Base-by-base conservation (phyloP, 257 asterid species). In the Perilla frutescens region DNA sequence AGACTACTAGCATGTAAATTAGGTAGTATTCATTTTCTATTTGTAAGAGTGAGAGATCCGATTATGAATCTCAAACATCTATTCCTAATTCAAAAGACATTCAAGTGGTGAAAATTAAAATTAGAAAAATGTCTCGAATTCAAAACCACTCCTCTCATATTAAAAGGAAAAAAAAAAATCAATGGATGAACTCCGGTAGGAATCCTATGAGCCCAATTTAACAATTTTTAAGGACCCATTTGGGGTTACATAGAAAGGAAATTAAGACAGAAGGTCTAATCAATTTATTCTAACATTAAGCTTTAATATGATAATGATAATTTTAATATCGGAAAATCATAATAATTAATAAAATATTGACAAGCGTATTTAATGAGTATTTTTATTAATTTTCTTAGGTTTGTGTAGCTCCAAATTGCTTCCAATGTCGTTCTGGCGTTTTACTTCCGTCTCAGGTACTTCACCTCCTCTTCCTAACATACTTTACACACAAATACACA, bases 361-460 rank as follows among this genome's bases (percentile, higher is more conserved):
- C 48, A 59, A 55, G 57, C 68, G 64, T 62, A 69, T 73, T 74
- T 47, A 69, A 69, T 48, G 69, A 66, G 7, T 51, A 49, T 41
- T 5, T 41, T 3, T 5, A 3, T 5, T 41, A 41, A 3, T 5
- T 41, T 40, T 70, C 71, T 70, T 79, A 70, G 83, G 83, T 64
- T 57, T 75, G 37, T 62, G 48, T 32, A 39, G 72, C 71, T 73
- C 36, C 73, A 69, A 37, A 49, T 74, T 37, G 64, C 63, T 41
- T 72, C 67, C 13, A n/a, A 32, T 66, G 66, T 39, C 62, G 43
- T 55, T 39, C 48, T 62, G 76, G 71, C 68, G 62, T 76, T 43
- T 72, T 41, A 63, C 74, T 59, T 73, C 57, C 77, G 70, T 56
- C 73, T 79, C 77, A 69, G 83, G 80, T 62, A 70, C 77, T 74